A percentile compares a stretch with the other conserved stretches of the same genome.
phyloP scores from a whole-genome alignment of 352 stramenopile species.

The Phytophthora pistaciae region DNA sequence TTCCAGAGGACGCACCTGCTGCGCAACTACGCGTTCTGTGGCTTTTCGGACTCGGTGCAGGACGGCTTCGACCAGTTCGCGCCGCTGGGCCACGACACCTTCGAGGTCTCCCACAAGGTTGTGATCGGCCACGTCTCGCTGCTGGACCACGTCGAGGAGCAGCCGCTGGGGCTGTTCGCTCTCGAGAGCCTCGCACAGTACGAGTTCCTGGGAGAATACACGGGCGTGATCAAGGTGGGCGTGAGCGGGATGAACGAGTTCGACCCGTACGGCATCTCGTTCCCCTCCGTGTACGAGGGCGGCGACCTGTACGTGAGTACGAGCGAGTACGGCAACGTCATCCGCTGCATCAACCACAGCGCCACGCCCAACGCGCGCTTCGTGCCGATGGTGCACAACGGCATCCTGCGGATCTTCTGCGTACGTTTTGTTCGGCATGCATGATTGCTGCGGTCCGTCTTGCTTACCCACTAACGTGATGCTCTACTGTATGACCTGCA shows the following conservation, averaged over 20 bases:
- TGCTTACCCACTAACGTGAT: background rate
- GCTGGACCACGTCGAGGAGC: slow-evolving; percentile 56
- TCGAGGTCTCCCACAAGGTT: slow-evolving; percentile 56
- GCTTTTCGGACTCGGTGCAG: slow-evolving; percentile 60
- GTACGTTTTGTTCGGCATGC: slow-evolving; percentile 38
- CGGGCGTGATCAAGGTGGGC: slow-evolving; percentile 69
- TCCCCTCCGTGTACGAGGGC: slow-evolving; percentile 73
- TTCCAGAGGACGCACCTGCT: slow-evolving; percentile 76
- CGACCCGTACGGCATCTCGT: slow-evolving; percentile 77
- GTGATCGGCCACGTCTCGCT: slow-evolving; percentile 60
- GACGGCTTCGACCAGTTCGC: slow-evolving; percentile 62
- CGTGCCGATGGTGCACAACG: slow-evolving; percentile 67
- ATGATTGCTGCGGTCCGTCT: background rate
- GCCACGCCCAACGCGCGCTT: slow-evolving; percentile 66
- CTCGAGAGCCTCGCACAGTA: slow-evolving; percentile 47
- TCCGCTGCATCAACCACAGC: slow-evolving; percentile 86
- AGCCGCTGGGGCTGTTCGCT: slow-evolving; percentile 73
- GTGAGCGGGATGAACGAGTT: slow-evolving; percentile 46
- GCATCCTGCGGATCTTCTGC: slow-evolving; percentile 81
- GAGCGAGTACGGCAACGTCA: slow-evolving; percentile 77
- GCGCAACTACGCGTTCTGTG: slow-evolving; percentile 83
- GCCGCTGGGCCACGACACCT: slow-evolving; percentile 24
- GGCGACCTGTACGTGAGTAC: slow-evolving; percentile 77
- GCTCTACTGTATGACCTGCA: slow-evolving; percentile 33
- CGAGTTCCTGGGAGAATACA: slow-evolving; percentile 76